Percentiles rank a stretch among this genome's conserved stretches.
Conservation (phyloP, 257 asterid species). For the Agastache rugosa region DNA sequence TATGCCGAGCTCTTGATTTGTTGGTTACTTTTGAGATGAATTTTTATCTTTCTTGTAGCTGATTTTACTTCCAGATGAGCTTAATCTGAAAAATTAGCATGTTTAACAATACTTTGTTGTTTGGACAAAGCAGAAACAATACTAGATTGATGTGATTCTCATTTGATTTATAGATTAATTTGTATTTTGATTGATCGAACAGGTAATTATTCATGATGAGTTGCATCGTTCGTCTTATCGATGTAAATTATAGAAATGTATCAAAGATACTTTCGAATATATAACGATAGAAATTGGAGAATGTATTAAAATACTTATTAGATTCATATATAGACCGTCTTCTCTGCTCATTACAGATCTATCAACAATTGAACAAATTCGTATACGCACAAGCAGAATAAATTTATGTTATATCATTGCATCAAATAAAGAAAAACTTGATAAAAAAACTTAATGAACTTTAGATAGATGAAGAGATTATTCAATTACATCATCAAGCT, state of each 20-base stretch:
- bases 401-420: not conserved
- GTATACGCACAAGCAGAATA: not conserved
- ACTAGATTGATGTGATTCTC: too few relatives aligned
- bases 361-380: not conserved
- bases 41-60: too few relatives aligned
- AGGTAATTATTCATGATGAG: too few relatives aligned
- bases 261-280: not conserved
- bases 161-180: too few relatives aligned
- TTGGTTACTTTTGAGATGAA: too few relatives aligned
- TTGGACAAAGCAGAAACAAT: too few relatives aligned
- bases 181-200: too few relatives aligned
- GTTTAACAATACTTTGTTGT: too few relatives aligned
- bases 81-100: too few relatives aligned
- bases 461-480: not conserved
- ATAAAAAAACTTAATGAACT: not conserved
- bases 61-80: too few relatives aligned
- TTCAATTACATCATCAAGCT: slow-evolving; percentile 34
- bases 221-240: not conserved
- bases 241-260: not conserved
- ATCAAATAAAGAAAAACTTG: not conserved
- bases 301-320: not conserved
- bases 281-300: not conserved
- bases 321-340: too few relatives aligned
- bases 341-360: not conserved
- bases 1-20: too few relatives aligned